Percentiles rank a stretch among this genome's conserved stretches.
phyloP scores from a whole-genome alignment of 768 basidiomycete species.

The Agrocybe pediades region DNA sequence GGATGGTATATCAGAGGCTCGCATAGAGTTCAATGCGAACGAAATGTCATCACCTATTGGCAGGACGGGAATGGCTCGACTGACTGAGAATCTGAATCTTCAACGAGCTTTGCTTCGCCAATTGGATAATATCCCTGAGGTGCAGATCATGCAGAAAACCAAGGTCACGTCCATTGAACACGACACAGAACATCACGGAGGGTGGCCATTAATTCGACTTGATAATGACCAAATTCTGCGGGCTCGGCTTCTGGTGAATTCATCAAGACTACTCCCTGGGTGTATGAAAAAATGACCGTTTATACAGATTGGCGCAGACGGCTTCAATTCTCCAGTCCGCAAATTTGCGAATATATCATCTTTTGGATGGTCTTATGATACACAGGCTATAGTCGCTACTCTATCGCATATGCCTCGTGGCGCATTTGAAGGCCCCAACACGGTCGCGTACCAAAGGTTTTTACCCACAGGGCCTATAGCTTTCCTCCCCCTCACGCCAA shows the following conservation, averaged over 20 bases:
- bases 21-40: constrained; percentile 68
- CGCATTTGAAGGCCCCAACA: constrained; percentile 64
- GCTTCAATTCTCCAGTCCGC: constrained; percentile 92
- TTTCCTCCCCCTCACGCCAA: constrained; percentile 85
- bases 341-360: constrained; percentile 82
- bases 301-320: constrained; percentile 88
- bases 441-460: constrained; percentile 91
- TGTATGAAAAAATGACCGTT: not conserved
- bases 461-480: constrained; percentile 94
- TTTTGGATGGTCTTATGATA: constrained; percentile 90
- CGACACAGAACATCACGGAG: constrained; percentile 51
- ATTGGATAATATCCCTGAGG: constrained; percentile 49
- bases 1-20: constrained; percentile 86
- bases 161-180: constrained; percentile 72
- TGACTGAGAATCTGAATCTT: constrained; percentile 93
- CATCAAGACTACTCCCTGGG: not conserved
- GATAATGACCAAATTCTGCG: constrained; percentile 67
- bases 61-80: constrained; percentile 64
- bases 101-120: constrained; percentile 80
- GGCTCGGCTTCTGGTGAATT: constrained; percentile 69
- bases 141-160: constrained; percentile 70
- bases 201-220: constrained; percentile 82
- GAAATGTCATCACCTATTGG: constrained; percentile 37
- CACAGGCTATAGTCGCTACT: constrained; percentile 89
- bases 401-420: constrained; percentile 71